Evolutionary conservation across 352 stramenopile genomes (phyloP).

Genomic region (Phytophthora uliginosa): DNA sequence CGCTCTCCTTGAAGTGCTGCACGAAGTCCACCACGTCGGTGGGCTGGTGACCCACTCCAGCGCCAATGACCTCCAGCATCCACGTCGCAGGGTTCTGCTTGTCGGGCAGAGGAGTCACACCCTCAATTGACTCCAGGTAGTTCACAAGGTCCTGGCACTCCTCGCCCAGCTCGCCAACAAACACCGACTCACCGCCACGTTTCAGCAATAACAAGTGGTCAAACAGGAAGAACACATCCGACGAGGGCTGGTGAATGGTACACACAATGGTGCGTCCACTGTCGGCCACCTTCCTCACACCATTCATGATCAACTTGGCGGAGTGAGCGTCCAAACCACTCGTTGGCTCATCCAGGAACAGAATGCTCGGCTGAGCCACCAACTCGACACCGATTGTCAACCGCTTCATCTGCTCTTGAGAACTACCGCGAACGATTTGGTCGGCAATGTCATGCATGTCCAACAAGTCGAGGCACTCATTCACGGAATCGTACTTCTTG

Average conservation of each 20-base stretch:
- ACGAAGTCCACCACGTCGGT: constrained; percentile 45
- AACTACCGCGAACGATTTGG: constrained; percentile 36
- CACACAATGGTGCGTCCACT: constrained; percentile 78
- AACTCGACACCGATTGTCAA: constrained; percentile 87
- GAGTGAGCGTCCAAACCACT: constrained; percentile 68
- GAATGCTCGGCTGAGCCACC: constrained; percentile 68
- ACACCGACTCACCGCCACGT: constrained; percentile 66
- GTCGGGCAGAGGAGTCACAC: constrained; percentile 13
- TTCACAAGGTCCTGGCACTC: constrained; percentile 48
- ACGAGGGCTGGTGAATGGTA: constrained; percentile 91
- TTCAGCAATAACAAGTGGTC: constrained; percentile 80
- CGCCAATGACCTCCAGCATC: constrained; percentile 38
- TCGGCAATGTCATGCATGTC: constrained; percentile 38
- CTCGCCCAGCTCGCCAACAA: constrained; percentile 78
- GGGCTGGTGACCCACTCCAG: constrained; percentile 25
- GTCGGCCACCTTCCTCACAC: constrained; percentile 78
- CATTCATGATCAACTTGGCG: constrained; percentile 76
- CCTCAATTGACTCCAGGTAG: constrained; percentile 64
- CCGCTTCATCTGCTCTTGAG: constrained; percentile 48
- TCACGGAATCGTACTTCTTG: constrained; percentile 32
- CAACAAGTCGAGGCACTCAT: constrained; percentile 41
- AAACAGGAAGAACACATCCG: constrained; percentile 86
- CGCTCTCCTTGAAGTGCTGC: constrained; percentile 38
- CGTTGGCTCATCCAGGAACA: constrained; percentile 78
- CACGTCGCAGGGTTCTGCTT: constrained; percentile 29